Base-by-base conservation (phyloP, 148 eudicot genomes). In the Amaranthus palmeri region DNA sequence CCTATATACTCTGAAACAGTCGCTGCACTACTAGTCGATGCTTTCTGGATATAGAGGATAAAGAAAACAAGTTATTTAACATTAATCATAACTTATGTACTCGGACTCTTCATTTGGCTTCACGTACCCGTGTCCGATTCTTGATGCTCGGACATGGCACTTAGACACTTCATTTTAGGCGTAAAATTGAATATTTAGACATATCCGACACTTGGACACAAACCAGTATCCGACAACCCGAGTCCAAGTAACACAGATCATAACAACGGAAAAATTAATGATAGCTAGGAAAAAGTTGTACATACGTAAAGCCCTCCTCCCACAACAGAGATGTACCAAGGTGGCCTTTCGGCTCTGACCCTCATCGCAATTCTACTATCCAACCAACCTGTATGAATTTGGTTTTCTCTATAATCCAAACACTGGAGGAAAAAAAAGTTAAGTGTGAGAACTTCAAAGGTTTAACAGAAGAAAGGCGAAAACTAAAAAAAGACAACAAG, bases 291-390 rank as follows among this genome's bases (percentile, higher is more conserved):
- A 60, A 67, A 46, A 65, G 40, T 47, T 44, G 75, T 61, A 79
- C 97, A 79, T 88, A 96, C 99, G 81, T 90, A 96, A 61, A 96
- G 96, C 68, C 96, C 92, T 54, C 99, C 99, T 78, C 99, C 99
- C 64, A 92, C 97, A 67, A 96, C 99, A 44, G 99, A 96, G 70
- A 96, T 93, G 86, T 90, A 92, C 99, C 99, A 96, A 64, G 99
- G 93, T 64, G 99, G 99, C 82, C 99, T 88, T 87, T 96, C 99
- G 66, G 99, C 99, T 88, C 97, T 87, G 70, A 96, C 99, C 75
- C 99, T 84, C 99, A 96, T 96, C 10, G 99, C 99, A 67, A 96
- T 96, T 85, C 99, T 87, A 79, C 99, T 92, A 73, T 96, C 99
- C 73, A 96, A 82, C 99, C 99, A 96, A 51, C 99, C 99, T 68